A percentile compares a stretch with the other conserved stretches of the same genome.
Conservation (phyloP, 305 asterid species). For the Fraxinus sp. region DNA sequence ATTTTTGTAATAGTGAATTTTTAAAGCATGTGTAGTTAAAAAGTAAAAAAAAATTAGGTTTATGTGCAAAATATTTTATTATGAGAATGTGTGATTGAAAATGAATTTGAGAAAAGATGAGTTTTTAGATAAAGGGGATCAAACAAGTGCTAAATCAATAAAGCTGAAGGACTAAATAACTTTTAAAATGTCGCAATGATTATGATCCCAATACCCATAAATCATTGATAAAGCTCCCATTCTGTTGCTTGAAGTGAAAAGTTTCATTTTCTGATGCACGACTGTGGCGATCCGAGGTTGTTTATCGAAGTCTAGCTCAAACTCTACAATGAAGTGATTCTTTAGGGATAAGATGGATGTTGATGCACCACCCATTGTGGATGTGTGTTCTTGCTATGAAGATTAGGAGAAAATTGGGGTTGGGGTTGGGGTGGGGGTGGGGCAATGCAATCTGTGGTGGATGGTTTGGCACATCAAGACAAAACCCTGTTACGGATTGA, state of each 20-base stretch:
- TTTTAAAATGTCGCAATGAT: not conserved
- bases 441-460: not conserved
- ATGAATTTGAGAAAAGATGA: no score
- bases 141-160: no score
- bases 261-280: not conserved
- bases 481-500: not conserved
- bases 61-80: no score
- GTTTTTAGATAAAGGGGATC: no score
- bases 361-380: not conserved
- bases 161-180: no score
- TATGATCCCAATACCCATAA: not conserved
- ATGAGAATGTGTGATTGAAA: no score
- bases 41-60: no score
- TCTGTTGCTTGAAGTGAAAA: not conserved
- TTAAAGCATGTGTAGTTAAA: no score
- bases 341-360: not conserved
- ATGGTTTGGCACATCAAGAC: not conserved
- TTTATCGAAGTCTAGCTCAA: not conserved
- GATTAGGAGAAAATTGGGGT: not conserved
- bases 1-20: no score
- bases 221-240: not conserved
- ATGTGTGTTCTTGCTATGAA: not conserved
- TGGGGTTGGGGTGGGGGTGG: no score
- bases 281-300: not conserved
- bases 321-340: not conserved